Evolutionary conservation across 441 rosid genomes (phyloP), one percentile per base, ranked within the genome.

Genomic region (Kokia cookei): DNA sequence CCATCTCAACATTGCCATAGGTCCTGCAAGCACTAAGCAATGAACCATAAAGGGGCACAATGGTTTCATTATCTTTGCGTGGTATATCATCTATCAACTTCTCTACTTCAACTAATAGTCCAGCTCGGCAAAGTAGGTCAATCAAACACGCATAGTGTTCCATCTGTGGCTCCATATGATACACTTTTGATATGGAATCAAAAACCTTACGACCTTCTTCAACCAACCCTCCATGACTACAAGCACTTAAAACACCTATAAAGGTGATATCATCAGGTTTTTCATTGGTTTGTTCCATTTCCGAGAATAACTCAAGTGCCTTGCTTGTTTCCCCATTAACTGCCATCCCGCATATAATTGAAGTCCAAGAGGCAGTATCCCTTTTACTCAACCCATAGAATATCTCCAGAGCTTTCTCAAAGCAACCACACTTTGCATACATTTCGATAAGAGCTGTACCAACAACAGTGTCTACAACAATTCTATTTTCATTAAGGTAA

Each of bases 21-120:
- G 67, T 75, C 70, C 73, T 80, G 71, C 85, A 81, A 76, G 82
- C 83, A 67, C 83, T 79, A 50, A 82, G 81, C 65, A 84, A 48
- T 51, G 69, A 68, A 74, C 84, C 15, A 71, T 29, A 80, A 77
- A 78, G 81, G 10, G 74, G 80, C 19, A 42, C 66, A 64, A 81
- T 24, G 7, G 14, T 42, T 68, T 74, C 72, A 10, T 40, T 24
- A 42, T 65, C 54, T 43, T 51, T 14, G 7, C 50, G 61, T 15
- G 76, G 78, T 79, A 77, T 71, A 40, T 35, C 55, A 11, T 62
- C 43, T 55, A 75, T 76, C 54, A 75, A 62, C 45, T 72, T 75
- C 77, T 80, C 81, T 19, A 80, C 80, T 73, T 85, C 77, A 65
- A 65, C 70, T 35, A 75, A 32, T 15, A 60, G 26, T 27, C 88